Evolutionary conservation across 768 basidiomycete genomes (phyloP).

Genomic region (Astraeus odoratus): DNA sequence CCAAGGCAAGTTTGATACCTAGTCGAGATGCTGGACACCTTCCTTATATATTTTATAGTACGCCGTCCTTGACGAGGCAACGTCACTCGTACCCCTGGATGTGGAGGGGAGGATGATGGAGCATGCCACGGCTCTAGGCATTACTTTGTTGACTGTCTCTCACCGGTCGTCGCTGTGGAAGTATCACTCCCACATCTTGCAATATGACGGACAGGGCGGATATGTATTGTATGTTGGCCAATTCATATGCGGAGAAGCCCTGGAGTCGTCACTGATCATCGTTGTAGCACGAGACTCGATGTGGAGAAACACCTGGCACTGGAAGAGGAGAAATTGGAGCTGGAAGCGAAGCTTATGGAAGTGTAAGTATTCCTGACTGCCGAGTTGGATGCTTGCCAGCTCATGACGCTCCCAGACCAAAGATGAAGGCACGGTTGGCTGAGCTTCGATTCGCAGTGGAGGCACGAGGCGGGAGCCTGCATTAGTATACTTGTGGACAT

Average conservation of each 20-base stretch:
- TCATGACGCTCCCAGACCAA: constrained; percentile 45
- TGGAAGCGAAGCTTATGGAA: constrained; percentile 81
- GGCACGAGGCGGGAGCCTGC: constrained; percentile 8
- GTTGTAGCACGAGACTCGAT: constrained; percentile 72
- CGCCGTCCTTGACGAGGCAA: constrained; percentile 95
- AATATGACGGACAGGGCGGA: constrained; percentile 91
- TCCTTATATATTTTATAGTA: constrained; percentile 47
- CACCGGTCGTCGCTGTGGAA: constrained; percentile 94
- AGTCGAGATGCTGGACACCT: background rate
- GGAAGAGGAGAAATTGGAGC: constrained; percentile 88
- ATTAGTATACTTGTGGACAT: background rate
- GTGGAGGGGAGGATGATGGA: constrained; percentile 96
- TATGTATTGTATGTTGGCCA: constrained; percentile 88
- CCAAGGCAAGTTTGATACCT: constrained; percentile 52
- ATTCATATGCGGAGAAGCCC: background rate
- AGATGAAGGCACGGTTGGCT: constrained; percentile 67
- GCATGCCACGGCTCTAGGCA: constrained; percentile 76
- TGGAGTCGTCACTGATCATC: background rate
- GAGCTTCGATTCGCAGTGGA: constrained; percentile 48
- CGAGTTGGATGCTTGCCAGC: constrained; percentile 1
- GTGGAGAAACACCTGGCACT: constrained; percentile 84
- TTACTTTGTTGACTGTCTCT: constrained; percentile 91
- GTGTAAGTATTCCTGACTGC: constrained; percentile 48
- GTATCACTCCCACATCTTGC: constrained; percentile 82
- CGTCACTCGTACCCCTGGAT: constrained; percentile 86